phyloP scores from a whole-genome alignment of 768 basidiomycete species.

The Trichaptum fuscoviolaceum region DNA sequence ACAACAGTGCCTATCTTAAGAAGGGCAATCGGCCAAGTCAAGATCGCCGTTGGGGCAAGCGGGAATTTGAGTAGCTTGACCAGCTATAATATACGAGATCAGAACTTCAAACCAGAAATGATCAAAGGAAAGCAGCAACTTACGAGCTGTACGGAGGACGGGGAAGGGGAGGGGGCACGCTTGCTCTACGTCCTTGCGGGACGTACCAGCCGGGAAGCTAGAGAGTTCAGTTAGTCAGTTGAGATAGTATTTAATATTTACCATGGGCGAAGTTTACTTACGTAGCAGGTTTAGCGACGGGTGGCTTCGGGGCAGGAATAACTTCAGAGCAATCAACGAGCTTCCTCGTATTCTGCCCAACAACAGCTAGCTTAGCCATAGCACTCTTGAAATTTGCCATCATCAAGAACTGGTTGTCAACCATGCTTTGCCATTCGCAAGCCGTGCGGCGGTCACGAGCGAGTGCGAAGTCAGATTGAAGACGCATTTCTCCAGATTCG shows the following conservation, averaged over 20 bases:
- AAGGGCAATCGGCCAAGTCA: not conserved
- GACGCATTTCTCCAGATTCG: slow-evolving; percentile 32
- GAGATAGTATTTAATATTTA: not conserved
- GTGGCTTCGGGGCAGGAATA: slow-evolving; percentile 30
- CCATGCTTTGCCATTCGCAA: slow-evolving; percentile 44
- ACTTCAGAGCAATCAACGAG: slow-evolving; percentile 42
- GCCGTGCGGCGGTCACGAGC: slow-evolving; percentile 37
- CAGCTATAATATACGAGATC: not conserved
- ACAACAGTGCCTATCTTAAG: not conserved
- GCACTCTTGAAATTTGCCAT: slow-evolving; percentile 33
- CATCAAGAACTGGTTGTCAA: slow-evolving; percentile 31
- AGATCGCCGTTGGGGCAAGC: slow-evolving; percentile 4
- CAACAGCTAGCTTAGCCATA: slow-evolving; percentile 37
- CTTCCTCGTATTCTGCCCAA: slow-evolving; percentile 33
- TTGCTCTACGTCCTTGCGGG: slow-evolving; percentile 2
- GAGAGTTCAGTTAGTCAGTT: not conserved
- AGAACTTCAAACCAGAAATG: not conserved
- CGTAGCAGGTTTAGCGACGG: slow-evolving; percentile 18
- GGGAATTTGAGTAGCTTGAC: slow-evolving; percentile 1
- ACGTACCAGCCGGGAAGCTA: slow-evolving; percentile 6
- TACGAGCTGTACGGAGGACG: slow-evolving; percentile 2
- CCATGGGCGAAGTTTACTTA: slow-evolving; percentile 6
- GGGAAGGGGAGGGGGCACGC: slow-evolving; percentile 6
- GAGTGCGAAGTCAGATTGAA: slow-evolving; percentile 37
- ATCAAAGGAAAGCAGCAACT: not conserved